Base-by-base conservation (phyloP, 371 early-diverging fungal genomes). In the Mucor sp. region DNA sequence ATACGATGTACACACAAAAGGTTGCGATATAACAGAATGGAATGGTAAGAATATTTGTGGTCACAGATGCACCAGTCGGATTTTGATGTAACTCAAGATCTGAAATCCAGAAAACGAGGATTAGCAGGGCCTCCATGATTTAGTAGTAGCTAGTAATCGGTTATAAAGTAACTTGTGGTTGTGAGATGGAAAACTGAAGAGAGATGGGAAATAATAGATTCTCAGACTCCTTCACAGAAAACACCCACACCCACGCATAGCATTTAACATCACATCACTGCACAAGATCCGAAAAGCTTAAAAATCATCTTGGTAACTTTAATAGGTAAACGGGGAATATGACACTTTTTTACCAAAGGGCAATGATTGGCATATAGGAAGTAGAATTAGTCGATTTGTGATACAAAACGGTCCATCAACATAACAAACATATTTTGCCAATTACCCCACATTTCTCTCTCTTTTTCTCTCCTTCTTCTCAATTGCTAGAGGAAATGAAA, bases 31-130 rank as follows among this genome's bases (percentile, higher is more conserved):
- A 30, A 30, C 4, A 17, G 17, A 41, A 41, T 41, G 41, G 41
- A 41, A 41, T 17, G 15, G 0, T 4, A 5, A 41, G 41, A 41
- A 17, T 41, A 17, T 41, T 41, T 41, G 41, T 41, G 33, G 48
- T n/a, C 12, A 44, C 1, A 23, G 58, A 35, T 23, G 37, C 23
- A 21, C 15, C 23, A 57, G 6, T 30, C 32, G n/a, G 32, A 21
- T 60, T 27, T 60, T 27, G 17, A 19, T 60, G 41, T 37, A 41
- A 60, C 41, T 25, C 15, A 25, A 41, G 27, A 37, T n/a, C 27
- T 15, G 37, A 58, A 27, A 63, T 30, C 35, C 25, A 59, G 8
- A 68, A 44, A 63, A 44, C 21, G 19, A 58, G 58, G 37, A 21
- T 35, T 25, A 25, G 53, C 25, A 27, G 4, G 27, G 25, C 17